Percentiles rank a stretch among this genome's conserved stretches.
Evolutionary conservation across 768 basidiomycete species (phyloP).

Genomic region (Porpolomopsis calyptriformis): DNA sequence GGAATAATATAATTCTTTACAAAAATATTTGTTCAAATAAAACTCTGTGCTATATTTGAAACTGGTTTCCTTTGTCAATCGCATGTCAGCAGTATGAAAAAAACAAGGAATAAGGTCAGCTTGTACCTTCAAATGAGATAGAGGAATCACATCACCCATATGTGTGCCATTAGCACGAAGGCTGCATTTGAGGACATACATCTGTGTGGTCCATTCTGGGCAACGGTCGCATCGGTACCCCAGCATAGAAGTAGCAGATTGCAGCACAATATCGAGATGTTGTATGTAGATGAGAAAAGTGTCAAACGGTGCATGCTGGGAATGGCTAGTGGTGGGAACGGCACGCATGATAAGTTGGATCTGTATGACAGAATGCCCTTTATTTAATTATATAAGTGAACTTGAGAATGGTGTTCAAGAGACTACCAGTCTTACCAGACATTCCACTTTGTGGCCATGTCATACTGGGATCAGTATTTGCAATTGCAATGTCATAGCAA

Average conservation of each 20-base stretch:
- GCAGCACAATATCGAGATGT: constrained; percentile 8
- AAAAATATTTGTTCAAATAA: constrained; percentile 1
- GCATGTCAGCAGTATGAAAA: constrained; percentile 2
- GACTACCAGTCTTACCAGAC: constrained; percentile 10
- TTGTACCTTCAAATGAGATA: constrained; percentile 3
- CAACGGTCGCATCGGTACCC: neutral
- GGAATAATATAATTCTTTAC: neutral
- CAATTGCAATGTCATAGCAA: constrained; percentile 14
- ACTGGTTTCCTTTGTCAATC: constrained; percentile 4
- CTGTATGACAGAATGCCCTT: constrained; percentile 3
- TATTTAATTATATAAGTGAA: neutral
- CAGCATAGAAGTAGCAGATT: neutral
- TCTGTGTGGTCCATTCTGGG: constrained; percentile 5
- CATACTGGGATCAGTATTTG: constrained; percentile 9
- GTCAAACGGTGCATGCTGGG: neutral
- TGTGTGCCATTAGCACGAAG: neutral
- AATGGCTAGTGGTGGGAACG: neutral
- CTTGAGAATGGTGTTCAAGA: neutral
- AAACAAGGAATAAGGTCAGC: constrained; percentile 9
- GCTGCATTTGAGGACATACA: constrained; percentile 6
- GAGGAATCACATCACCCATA: constrained; percentile 9
- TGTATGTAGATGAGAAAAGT: constrained; percentile 3
- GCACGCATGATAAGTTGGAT: constrained; percentile 2
- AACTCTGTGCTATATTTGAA: neutral
- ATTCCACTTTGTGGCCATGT: constrained; percentile 15